phyloP scores from a whole-genome alignment of 345 rosid species.

The Passiflora organensis region DNA sequence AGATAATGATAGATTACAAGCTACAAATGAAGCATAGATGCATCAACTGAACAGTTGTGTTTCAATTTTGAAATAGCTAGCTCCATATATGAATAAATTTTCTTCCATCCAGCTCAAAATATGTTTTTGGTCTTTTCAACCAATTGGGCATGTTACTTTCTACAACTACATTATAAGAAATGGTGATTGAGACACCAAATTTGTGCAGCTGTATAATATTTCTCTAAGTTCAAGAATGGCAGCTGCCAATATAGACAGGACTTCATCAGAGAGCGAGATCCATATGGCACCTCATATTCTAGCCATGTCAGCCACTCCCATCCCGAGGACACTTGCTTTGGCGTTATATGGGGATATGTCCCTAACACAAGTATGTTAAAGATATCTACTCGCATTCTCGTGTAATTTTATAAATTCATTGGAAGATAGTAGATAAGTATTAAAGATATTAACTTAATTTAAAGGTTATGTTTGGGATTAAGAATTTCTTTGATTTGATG shows the following conservation, averaged over 20 bases:
- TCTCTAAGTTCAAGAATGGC: conserved; percentile 41
- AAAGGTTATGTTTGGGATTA: too few species aligned
- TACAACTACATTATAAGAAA: conserved; percentile 4
- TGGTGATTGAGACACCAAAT: conserved; percentile 15
- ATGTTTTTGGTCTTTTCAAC: neutral
- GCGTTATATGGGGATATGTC: conserved; percentile 92
- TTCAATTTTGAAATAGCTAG: neutral
- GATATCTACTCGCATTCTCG: too few species aligned
- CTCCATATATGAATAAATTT: neutral
- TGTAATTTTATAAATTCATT: too few species aligned
- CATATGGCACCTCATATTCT: conserved; percentile 95
- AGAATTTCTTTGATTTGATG: too few species aligned
- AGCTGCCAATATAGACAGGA: conserved; percentile 25
- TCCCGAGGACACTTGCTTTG: conserved; percentile 91
- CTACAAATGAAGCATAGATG: too few species aligned
- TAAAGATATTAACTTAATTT: too few species aligned
- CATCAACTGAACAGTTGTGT: too few species aligned
- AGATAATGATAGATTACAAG: too few species aligned
- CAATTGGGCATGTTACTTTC: conserved; percentile 11
- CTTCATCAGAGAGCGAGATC: conserved; percentile 40
- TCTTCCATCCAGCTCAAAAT: neutral
- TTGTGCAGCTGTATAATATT: conserved; percentile 57
- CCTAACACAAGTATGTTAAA: conserved; percentile 65
- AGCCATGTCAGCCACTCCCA: conserved; percentile 95
- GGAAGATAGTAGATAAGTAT: too few species aligned